These are phyloP conservation scores for Salmacisia buchloeana DNA, from an alignment of 1,284 basidiomycete species.

Conservation along the genomic window DNA sequence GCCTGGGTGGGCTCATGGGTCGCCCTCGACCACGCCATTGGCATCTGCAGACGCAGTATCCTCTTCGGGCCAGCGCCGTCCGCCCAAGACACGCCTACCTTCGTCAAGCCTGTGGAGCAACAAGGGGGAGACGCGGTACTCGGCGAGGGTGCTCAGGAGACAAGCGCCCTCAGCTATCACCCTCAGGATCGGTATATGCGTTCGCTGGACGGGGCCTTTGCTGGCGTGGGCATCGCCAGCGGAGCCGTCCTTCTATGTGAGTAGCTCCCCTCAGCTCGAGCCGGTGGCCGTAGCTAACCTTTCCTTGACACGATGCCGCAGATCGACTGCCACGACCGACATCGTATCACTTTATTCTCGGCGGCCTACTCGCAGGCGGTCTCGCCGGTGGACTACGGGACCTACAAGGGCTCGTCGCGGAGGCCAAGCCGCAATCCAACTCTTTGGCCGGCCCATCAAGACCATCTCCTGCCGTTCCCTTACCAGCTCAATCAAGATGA, in stretches of 20 bases:
- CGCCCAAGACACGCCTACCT: not conserved
- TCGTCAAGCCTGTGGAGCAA: too few relatives aligned
- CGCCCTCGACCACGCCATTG: conserved; percentile 21
- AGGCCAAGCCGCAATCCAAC: not conserved
- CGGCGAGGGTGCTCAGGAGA: not conserved
- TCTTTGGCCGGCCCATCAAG: too few relatives aligned
- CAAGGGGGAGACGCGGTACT: not conserved
- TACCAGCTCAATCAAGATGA: too few relatives aligned
- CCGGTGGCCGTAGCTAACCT: not conserved
- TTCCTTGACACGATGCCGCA: not conserved
- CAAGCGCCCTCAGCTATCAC: not conserved
- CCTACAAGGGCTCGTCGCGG: not conserved
- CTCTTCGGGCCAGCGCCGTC: not conserved
- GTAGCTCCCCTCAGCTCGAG: not conserved
- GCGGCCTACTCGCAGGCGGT: not conserved
- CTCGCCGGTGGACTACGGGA: not conserved
- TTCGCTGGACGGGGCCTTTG: conserved; percentile 5
- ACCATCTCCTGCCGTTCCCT: too few relatives aligned
- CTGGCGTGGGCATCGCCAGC: not conserved
- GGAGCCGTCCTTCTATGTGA: conserved; percentile 1
- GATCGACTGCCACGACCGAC: conserved; percentile 3
- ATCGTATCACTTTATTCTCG: conserved; percentile 2
- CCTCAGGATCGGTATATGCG: conserved; percentile 8
- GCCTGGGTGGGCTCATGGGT: conserved; percentile 39
- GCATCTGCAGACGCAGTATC: not conserved